Percentiles rank a stretch among this genome's conserved stretches.
Conservation (phyloP, 169 alveolate species). For the Perkinsus marinus region DNA sequence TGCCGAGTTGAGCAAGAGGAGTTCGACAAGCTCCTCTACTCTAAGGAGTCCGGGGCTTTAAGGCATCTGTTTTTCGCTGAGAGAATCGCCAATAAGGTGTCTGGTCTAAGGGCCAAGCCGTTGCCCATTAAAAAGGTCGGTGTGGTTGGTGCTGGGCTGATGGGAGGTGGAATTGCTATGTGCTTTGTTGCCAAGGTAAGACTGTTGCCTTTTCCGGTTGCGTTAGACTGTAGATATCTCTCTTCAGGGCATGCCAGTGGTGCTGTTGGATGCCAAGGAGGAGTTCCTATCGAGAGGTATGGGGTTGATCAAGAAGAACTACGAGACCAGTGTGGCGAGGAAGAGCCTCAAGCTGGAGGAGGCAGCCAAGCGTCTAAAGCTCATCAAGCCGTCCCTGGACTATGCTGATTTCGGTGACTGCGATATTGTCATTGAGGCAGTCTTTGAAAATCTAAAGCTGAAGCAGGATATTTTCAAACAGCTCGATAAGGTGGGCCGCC, state of each 20-base stretch:
- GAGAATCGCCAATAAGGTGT: conserved; percentile 7
- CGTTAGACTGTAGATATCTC: too few relatives aligned
- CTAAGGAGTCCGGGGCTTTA: conserved; percentile 10
- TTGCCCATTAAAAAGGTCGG: conserved; percentile 23
- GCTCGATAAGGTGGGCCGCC: neutral
- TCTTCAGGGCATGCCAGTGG: neutral
- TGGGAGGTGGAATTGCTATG: conserved; percentile 33
- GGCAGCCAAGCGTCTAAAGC: neutral
- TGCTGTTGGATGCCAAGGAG: conserved; percentile 1
- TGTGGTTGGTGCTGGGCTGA: conserved; percentile 24
- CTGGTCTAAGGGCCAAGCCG: conserved; percentile 21
- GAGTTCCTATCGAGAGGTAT: conserved; percentile 18
- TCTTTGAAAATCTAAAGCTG: conserved; percentile 17
- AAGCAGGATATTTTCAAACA: conserved; percentile 10
- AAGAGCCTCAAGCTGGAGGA: conserved; percentile 2
- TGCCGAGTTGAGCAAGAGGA: conserved; percentile 6
- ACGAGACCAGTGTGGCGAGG: conserved; percentile 1
- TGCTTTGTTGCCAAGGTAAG: conserved; percentile 15
- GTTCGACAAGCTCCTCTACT: conserved; percentile 18
- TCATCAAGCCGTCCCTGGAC: conserved; percentile 20
- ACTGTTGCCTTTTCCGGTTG: neutral
- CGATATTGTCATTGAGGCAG: conserved; percentile 30
- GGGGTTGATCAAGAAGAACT: neutral
- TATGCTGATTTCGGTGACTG: conserved; percentile 21
- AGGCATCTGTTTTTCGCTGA: conserved; percentile 21